Evolutionary conservation across 495 filamentous ascomycete genomes (phyloP), one percentile per base, ranked within the genome.

Genomic region (Hypoxylon intermedium): DNA sequence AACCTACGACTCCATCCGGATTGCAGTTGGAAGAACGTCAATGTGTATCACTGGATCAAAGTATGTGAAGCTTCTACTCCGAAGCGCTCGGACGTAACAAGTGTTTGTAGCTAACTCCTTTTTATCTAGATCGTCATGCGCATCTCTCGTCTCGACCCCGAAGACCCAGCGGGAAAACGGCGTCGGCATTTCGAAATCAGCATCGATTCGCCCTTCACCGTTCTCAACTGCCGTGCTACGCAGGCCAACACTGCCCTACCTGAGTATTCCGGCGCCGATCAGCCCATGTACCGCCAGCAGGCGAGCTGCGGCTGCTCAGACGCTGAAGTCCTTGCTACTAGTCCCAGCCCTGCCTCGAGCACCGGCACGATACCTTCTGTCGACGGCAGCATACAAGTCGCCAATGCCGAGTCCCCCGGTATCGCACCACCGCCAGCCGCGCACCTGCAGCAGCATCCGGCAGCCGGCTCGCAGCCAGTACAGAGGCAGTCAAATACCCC

Each of bases 41-140:
- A 96, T 67, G 93, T 98, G 42, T 92, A 93, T 66, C 94, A 98
- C 70, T 98, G 95, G 94, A 97, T 98, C 68, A 98, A 98, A 86
- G 94, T 95, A 84, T 44, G 81, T 63, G 9, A 16, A 26, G 12
- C 15, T 9, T 1, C 2, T 43, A 26, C 42, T 16, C 5, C 43
- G 24, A 26, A 26, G 24, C 6, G 23, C 16, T 49, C 7, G 15
- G n/a, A 2, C n/a, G 19, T 51, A 7, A 23, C 6, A 54, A 68
- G n/a, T 56, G 26, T 44, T 37, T 18, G 42, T 50, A 43, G 55
- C 63, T 70, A 63, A 81, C 48, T n/a, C 21, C 30, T 19, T 19
- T n/a, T n/a, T n/a, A n/a, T n/a, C n/a, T 58, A 98, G 94, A 94
- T 98, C 66, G 91, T 98, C 46, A 89, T 98, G 84, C 92, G 94